Percentiles rank a stretch among this genome's conserved stretches.
Evolutionary conservation across 139 green algal species (phyloP).

Genomic region (Haematococcus sp.): DNA sequence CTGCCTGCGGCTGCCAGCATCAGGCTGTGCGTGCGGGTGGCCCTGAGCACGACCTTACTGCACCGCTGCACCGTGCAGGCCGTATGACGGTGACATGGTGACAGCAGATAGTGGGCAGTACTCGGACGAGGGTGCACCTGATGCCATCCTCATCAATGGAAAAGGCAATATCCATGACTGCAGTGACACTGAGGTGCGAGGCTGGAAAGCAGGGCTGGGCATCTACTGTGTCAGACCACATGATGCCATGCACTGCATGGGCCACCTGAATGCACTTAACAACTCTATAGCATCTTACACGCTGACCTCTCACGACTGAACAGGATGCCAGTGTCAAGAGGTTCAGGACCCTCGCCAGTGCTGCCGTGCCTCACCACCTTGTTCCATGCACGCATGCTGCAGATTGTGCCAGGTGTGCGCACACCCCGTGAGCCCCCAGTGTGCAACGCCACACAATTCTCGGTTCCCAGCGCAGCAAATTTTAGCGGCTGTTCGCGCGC

Average conservation of each 20-base stretch:
- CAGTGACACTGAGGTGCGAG: background rate
- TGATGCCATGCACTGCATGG: no score
- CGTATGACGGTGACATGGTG: slow-evolving; percentile 34
- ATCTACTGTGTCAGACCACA: no score
- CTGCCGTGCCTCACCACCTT: slow-evolving; percentile 19
- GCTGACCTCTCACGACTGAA: no score
- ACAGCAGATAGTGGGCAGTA: slow-evolving; percentile 33
- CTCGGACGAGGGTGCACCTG: slow-evolving; percentile 16
- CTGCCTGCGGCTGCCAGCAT: background rate
- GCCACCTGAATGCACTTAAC: no score
- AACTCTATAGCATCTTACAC: no score
- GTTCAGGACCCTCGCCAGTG: slow-evolving; percentile 19
- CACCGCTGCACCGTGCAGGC: slow-evolving; percentile 17
- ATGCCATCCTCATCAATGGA: slow-evolving; percentile 57
- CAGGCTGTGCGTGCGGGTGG: no score
- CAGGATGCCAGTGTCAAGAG: no score
- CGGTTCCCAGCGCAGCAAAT: background rate
- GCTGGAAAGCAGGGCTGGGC: background rate
- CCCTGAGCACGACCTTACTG: no score
- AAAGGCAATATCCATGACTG: slow-evolving; percentile 47
- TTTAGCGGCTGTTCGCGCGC: slow-evolving; percentile 23
- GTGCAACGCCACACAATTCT: background rate
- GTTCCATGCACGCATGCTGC: no score
- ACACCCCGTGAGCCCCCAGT: background rate
- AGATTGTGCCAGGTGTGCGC: slow-evolving; percentile 23